Evolutionary conservation across 495 filamentous ascomycete genomes (phyloP), one percentile per base, ranked within the genome.

Genomic region (Neurospora tetraspora): DNA sequence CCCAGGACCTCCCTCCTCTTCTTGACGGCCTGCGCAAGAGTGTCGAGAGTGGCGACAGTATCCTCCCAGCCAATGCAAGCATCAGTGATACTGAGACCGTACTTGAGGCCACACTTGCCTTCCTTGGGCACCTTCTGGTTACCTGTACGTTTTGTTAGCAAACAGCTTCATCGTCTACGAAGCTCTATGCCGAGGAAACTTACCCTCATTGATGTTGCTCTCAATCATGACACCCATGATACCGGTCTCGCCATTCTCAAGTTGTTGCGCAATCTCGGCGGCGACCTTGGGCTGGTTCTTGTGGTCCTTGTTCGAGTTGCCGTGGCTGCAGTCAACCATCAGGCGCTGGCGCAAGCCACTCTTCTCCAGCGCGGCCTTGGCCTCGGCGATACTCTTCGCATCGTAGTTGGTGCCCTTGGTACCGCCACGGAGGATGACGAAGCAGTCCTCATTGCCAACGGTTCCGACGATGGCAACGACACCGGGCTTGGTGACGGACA

Each of bases 141-240:
- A 73, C 94, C 92, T 94, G 75, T 9, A 42, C 1, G 11, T 11
- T 27, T 4, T 20, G 74, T 80, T 76, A 71, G 69, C 69, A 70
- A 36, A 70, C 39, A 69, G 39, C 71, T 37, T 72, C 31, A 73
- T 47, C 61, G 43, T 69, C 38, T 47, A 38, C 9, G 11, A n/a
- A 70, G 39, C 9, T 65, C 2, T 38, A 6, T 18, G 38, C 16
- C 23, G 14, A n/a, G 9, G 38, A 8, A 31, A 75, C 73, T 71
- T 81, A 91, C 94, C 96, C 83, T 97, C 96, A 79, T 94, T 90
- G 82, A 99, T 96, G 80, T 98, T 90, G 78, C 92, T 96, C 85
- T 99, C 96, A 77, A 99, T 97, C 96, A 99, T 99, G 40, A 98
- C 94, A 77, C 96, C 96, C 89, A 98, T 95, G 77, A 99, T 97